Evolutionary conservation across 2,329 filamentous ascomycete genomes (phyloP), one percentile per base, ranked within the genome.

Genomic region (Xylaria digitata): DNA sequence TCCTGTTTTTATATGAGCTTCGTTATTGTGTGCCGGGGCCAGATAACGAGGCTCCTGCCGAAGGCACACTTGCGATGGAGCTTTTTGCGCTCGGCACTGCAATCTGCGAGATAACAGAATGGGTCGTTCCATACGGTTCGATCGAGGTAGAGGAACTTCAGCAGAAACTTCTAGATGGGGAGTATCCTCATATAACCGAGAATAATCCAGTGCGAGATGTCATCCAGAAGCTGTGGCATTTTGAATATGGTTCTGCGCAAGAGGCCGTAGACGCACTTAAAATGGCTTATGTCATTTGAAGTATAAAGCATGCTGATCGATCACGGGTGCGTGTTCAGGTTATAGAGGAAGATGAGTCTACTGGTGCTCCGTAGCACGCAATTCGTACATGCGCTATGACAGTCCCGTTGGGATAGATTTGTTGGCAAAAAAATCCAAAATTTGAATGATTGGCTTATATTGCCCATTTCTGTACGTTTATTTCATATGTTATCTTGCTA

Each of bases 121-220:
- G 9, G 45, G 45, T 19, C n/a, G 6, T 46, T 11, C 45, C 45
- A 46, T 23, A 26, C 26, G 17, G 37, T 48, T 48, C n/a, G 43
- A 48, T 48, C 30, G 17, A 34, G 11, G 26, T 17, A 48, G 30
- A 48, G 17, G 55, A 58, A 37, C 55, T 48, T 58, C 43, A 48
- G 42, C 43, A 58, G 42, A 48, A 58, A 58, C 26, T 58, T 48
- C 3, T 58, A 37, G n/a, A 58, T 34, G 21, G 26, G n/a, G 43
- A 48, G 17, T 48, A 48, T 46, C 42, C 55, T 48, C 30, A 58
- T 58, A 45, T 58, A 34, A 23, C 42, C 23, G 42, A 48, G 26
- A 34, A 58, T 48, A 57, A 48, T 48, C 55, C 26, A 48, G 43
- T 48, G 55, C 55, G 43, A 58, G 42, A 58, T 23, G 37, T 46